These are phyloP conservation scores for Inga laurina DNA, from an alignment of 306 rosid species.

Conservation along the genomic window DNA sequence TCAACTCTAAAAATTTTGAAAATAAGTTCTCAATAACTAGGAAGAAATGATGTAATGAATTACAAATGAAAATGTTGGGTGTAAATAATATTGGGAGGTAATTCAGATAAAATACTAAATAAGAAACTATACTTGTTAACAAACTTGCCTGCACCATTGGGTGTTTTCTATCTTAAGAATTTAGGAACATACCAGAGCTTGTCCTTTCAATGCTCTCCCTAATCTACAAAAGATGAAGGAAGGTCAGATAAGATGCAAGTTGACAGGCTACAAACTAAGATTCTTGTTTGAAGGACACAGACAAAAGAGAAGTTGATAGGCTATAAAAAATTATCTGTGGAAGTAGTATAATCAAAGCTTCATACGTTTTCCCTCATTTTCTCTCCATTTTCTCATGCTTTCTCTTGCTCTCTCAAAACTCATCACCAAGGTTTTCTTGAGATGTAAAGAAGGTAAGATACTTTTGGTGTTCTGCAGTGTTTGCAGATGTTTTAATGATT, in stretches of 20 bases:
- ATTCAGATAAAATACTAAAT: not conserved
- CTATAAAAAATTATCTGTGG: not conserved
- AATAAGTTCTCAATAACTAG: not conserved
- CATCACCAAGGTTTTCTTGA: not conserved
- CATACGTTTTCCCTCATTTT: not conserved
- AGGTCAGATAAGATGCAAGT: conserved; percentile 1
- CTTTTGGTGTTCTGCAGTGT: not conserved
- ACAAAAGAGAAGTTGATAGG: not conserved
- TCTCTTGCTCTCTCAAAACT: not conserved
- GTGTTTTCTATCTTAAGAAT: conserved; percentile 55
- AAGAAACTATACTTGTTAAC: conserved; percentile 12
- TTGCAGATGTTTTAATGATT: not conserved
- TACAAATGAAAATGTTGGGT: not conserved
- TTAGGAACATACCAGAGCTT: conserved; percentile 91
- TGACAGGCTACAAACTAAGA: not conserved
- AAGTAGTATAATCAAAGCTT: not conserved
- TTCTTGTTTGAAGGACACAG: not conserved
- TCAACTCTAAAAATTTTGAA: not conserved
- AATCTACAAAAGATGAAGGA: conserved; percentile 54
- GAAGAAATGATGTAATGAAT: not conserved
- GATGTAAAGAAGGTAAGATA: not conserved
- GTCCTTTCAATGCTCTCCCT: conserved; percentile 78
- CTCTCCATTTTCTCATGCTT: not conserved
- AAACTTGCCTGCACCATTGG: conserved; percentile 73
- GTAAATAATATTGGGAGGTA: not conserved